Evolutionary conservation across 2,329 filamentous ascomycete genomes (phyloP).

Genomic region (Calonectria pauciramosa): DNA sequence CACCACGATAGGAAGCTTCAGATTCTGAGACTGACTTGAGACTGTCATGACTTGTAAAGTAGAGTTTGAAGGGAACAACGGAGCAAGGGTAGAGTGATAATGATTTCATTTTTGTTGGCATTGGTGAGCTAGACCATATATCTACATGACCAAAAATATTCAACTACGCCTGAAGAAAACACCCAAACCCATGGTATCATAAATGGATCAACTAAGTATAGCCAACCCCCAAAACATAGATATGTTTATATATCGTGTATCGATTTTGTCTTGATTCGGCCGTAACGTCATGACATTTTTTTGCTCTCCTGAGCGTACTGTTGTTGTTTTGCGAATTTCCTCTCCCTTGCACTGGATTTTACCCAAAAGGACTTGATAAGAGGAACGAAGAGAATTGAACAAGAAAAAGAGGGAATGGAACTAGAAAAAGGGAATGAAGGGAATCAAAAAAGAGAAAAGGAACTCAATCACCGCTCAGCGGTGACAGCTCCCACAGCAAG

Average conservation of each 20-base stretch:
- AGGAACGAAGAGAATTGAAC: not conserved
- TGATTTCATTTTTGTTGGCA: not conserved
- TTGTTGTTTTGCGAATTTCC: not conserved
- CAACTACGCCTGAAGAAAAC: not conserved
- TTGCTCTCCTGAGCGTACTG: constrained; percentile 24
- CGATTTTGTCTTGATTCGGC: constrained; percentile 10
- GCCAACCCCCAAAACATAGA: not conserved
- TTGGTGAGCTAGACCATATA: not conserved
- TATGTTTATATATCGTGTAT: constrained; percentile 13
- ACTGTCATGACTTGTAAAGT: not conserved
- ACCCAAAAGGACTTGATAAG: not conserved
- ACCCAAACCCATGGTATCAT: constrained; percentile 27
- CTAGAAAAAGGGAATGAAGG: not conserved
- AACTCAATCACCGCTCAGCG: constrained; percentile 29
- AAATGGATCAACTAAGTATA: constrained; percentile 11
- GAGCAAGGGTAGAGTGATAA: not conserved
- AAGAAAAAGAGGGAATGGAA: not conserved
- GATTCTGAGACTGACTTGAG: not conserved
- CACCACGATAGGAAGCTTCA: not conserved
- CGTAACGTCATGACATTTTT: constrained; percentile 15
- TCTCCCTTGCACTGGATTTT: not conserved
- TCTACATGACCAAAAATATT: not conserved
- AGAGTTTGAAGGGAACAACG: not conserved
- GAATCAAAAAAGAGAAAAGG: not conserved
- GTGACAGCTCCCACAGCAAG: constrained; percentile 73